Conservation (phyloP, 345 rosid genomes). For the Gossypium rotundifolium region DNA sequence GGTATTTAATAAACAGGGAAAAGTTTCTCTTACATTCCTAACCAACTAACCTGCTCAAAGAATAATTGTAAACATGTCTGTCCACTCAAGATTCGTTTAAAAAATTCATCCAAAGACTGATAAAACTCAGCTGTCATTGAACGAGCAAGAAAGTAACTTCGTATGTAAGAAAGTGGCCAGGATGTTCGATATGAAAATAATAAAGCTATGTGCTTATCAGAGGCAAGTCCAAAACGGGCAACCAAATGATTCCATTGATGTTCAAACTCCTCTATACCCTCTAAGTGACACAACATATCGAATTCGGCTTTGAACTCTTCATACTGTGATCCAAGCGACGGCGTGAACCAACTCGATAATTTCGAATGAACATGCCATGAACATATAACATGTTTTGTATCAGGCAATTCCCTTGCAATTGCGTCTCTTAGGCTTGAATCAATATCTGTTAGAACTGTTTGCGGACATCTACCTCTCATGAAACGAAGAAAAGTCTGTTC, state of each 20-base stretch:
- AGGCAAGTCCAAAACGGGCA: slow-evolving; percentile 67
- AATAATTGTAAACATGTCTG: slow-evolving; percentile 63
- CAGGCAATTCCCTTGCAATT: slow-evolving; percentile 69
- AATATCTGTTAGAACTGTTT: slow-evolving; percentile 74
- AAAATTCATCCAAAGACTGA: slow-evolving; percentile 48
- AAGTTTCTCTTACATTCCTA: background rate
- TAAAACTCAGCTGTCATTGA: slow-evolving; percentile 61
- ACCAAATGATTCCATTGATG: slow-evolving; percentile 68
- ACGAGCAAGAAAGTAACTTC: slow-evolving; percentile 69
- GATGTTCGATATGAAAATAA: slow-evolving; percentile 59
- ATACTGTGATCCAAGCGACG: slow-evolving; percentile 58
- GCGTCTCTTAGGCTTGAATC: slow-evolving; percentile 79
- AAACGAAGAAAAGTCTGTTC: slow-evolving; percentile 80
- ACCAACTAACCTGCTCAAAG: slow-evolving; percentile 68
- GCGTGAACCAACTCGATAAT: slow-evolving; percentile 83
- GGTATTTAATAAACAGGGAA: background rate
- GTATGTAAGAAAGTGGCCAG: slow-evolving; percentile 60
- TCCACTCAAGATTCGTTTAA: slow-evolving; percentile 49
- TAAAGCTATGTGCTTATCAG: slow-evolving; percentile 71
- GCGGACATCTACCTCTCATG: slow-evolving; percentile 74
- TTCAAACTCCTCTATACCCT: slow-evolving; percentile 64
- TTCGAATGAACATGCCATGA: slow-evolving; percentile 68
- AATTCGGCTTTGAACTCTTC: slow-evolving; percentile 69
- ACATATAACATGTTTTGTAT: slow-evolving; percentile 61
- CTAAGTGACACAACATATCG: slow-evolving; percentile 54